A percentile compares a stretch with the other conserved stretches of the same genome.
phyloP scores from a whole-genome alignment of 2,329 filamentous ascomycete genomes.

The Fusarium coicis region DNA sequence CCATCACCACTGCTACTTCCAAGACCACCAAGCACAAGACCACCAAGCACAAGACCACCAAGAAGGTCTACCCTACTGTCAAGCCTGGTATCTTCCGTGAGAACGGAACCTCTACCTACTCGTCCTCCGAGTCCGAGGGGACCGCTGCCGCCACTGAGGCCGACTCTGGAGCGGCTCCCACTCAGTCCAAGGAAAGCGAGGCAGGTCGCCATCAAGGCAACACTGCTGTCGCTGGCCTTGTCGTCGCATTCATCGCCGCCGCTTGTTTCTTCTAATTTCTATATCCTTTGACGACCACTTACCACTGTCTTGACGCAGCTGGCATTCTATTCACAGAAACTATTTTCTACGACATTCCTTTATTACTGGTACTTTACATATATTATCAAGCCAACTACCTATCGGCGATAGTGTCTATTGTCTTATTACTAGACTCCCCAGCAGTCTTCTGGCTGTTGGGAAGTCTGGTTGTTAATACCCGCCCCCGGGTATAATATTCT shows the following conservation, averaged over 20 bases:
- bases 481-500: constrained; percentile 30
- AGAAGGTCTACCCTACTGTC: constrained; percentile 29
- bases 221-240: constrained; percentile 63
- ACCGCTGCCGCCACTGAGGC: constrained; percentile 40
- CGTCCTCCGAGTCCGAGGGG: constrained; percentile 7
- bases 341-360: constrained; percentile 37
- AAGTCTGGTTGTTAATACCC: constrained; percentile 27
- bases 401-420: constrained; percentile 52
- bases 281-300: constrained; percentile 15
- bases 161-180: constrained; percentile 46
- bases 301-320: constrained; percentile 30
- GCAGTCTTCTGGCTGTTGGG: constrained; percentile 1
- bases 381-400: constrained; percentile 43
- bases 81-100: constrained; percentile 65
- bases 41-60: constrained; percentile 34
- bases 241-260: constrained; percentile 66
- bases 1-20: constrained; percentile 41
- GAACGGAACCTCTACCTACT: constrained; percentile 52
- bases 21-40: constrained; percentile 29
- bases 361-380: constrained; percentile 43
- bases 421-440: constrained; percentile 29
- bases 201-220: constrained; percentile 60
- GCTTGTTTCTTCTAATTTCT: constrained; percentile 57
- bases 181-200: constrained; percentile 56
- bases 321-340: constrained; percentile 39